phyloP scores from a whole-genome alignment of 2,329 filamentous ascomycete genomes.

The Cyanodermella asteris region DNA sequence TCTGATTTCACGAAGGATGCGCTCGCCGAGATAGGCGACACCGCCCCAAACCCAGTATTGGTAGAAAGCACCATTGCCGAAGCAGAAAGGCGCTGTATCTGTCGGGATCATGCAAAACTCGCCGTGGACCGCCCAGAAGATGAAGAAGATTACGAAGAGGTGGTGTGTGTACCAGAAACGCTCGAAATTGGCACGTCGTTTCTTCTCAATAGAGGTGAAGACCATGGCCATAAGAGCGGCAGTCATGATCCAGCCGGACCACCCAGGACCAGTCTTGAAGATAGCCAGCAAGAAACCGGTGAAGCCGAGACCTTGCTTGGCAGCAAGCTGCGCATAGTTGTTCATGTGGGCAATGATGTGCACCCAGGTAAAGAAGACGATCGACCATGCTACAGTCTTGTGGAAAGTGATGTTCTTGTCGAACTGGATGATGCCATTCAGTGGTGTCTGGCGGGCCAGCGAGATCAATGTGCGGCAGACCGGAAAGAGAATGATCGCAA shows the following conservation, averaged over 20 bases:
- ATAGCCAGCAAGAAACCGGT: constrained; percentile 60
- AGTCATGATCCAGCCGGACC: constrained; percentile 74
- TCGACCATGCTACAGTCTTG: constrained; percentile 66
- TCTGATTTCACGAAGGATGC: constrained; percentile 55
- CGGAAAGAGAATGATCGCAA: constrained; percentile 57
- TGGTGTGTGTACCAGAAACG: constrained; percentile 85
- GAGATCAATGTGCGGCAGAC: constrained; percentile 73
- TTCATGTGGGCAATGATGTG: constrained; percentile 76
- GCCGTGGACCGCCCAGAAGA: constrained; percentile 79
- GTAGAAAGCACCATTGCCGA: constrained; percentile 62
- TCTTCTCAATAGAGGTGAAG: constrained; percentile 54
- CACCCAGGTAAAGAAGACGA: constrained; percentile 72
- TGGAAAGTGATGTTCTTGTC: constrained; percentile 82
- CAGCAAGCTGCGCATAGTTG: constrained; percentile 59
- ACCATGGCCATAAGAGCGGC: constrained; percentile 59
- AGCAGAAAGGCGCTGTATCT: constrained; percentile 59
- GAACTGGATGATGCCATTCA: constrained; percentile 73
- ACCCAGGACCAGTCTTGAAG: constrained; percentile 58
- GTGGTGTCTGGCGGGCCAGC: constrained; percentile 53
- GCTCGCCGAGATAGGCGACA: constrained; percentile 59
- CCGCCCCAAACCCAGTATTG: constrained; percentile 78
- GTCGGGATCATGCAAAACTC: constrained; percentile 82
- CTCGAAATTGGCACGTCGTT: constrained; percentile 61
- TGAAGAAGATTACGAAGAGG: constrained; percentile 70
- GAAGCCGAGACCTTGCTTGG: constrained; percentile 54